phyloP scores from a whole-genome alignment of 2,329 filamentous ascomycete species.

The Clathrospora elynae region DNA sequence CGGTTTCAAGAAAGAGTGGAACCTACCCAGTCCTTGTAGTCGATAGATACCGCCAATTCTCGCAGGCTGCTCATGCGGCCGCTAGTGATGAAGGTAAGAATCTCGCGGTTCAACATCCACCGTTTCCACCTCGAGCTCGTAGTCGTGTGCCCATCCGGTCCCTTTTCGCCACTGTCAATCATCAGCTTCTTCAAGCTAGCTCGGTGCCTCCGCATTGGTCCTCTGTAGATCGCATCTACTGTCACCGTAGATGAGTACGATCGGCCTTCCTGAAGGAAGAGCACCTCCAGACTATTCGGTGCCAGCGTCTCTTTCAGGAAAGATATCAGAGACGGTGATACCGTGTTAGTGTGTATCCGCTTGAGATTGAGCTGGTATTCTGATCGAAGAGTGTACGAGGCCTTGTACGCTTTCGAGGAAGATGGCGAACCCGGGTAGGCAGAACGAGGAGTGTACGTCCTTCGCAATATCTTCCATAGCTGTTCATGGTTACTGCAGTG shows the following conservation, averaged over 20 bases:
- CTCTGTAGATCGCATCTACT: conserved; percentile 72
- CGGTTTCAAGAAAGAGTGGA: background rate
- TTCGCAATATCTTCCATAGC: conserved; percentile 74
- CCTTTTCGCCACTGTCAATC: conserved; percentile 70
- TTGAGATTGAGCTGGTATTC: conserved; percentile 65
- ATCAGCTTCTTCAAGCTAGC: conserved; percentile 73
- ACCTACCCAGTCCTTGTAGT: conserved; percentile 79
- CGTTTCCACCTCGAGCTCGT: conserved; percentile 61
- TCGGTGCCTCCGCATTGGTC: conserved; percentile 71
- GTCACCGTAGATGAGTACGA: conserved; percentile 63
- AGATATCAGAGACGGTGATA: conserved; percentile 69
- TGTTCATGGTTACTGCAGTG: conserved; percentile 74
- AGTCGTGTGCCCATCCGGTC: conserved; percentile 49
- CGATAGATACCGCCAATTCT: conserved; percentile 73
- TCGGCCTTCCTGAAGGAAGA: conserved; percentile 74
- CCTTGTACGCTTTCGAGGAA: conserved; percentile 44
- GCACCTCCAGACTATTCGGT: conserved; percentile 77
- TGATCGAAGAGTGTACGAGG: conserved; percentile 47
- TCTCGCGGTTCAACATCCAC: conserved; percentile 73
- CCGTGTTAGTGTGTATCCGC: conserved; percentile 74
- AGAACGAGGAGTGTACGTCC: conserved; percentile 53
- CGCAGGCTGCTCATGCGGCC: conserved; percentile 73
- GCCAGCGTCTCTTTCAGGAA: conserved; percentile 79
- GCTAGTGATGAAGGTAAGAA: conserved; percentile 74
- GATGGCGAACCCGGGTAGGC: conserved; percentile 44